Conservation (phyloP, 2,329 filamentous ascomycete genomes). For the Botrytis squamosa region DNA sequence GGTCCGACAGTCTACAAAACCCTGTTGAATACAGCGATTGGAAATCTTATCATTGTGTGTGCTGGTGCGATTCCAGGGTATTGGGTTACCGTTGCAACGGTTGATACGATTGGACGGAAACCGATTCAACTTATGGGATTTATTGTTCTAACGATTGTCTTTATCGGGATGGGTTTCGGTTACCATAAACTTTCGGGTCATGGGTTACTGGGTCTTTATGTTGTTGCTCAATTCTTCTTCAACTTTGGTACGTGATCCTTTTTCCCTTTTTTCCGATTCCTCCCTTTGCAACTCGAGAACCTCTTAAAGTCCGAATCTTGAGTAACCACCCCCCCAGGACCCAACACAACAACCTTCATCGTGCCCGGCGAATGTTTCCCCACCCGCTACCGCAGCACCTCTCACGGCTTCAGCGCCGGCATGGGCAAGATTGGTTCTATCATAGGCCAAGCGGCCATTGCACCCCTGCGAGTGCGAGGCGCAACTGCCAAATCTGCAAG, state of each 20-base stretch:
- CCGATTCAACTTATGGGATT: constrained; percentile 69
- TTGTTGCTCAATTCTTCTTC: constrained; percentile 66
- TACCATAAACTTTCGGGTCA: constrained; percentile 50
- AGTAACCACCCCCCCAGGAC: not conserved
- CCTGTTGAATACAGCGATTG: constrained; percentile 71
- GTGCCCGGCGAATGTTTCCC: constrained; percentile 42
- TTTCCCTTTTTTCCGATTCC: no score
- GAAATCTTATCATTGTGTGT: constrained; percentile 74
- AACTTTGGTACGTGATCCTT: constrained; percentile 48
- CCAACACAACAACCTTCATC: constrained; percentile 41
- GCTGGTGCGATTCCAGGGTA: constrained; percentile 79
- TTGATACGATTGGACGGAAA: constrained; percentile 79
- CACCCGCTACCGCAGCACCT: constrained; percentile 39
- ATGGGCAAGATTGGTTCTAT: constrained; percentile 41
- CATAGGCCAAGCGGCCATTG: constrained; percentile 51
- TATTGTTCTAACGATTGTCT: constrained; percentile 58
- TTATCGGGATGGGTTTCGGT: constrained; percentile 62
- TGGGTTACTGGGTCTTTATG: constrained; percentile 60
- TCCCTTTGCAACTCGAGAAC: not conserved
- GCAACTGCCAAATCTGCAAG: constrained; percentile 30
- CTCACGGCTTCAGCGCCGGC: constrained; percentile 41
- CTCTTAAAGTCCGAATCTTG: no score
- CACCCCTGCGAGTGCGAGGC: constrained; percentile 50
- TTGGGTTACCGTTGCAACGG: constrained; percentile 71
- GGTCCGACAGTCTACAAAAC: constrained; percentile 64